phyloP scores from a whole-genome alignment of 345 rosid genomes.

The Jatropha curcas region DNA sequence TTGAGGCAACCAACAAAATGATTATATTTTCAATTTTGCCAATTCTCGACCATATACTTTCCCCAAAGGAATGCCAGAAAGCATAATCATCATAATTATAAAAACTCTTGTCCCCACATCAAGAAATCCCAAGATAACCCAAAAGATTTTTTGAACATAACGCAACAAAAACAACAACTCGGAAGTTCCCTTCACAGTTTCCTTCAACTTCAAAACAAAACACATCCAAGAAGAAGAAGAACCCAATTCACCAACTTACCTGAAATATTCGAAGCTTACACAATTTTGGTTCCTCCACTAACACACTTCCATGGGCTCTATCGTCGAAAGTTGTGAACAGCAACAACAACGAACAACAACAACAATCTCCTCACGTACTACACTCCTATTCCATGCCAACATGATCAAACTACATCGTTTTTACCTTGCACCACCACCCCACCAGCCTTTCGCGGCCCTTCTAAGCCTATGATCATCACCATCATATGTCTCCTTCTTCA shows the following conservation, averaged over 20 bases:
- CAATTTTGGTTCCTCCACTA: background rate
- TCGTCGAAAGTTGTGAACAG: slow-evolving; percentile 22
- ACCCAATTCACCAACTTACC: too few relatives aligned
- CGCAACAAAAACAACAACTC: background rate
- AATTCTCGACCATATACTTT: too few relatives aligned
- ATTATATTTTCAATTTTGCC: too few relatives aligned
- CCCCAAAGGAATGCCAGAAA: too few relatives aligned
- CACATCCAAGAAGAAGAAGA: slow-evolving; percentile 7
- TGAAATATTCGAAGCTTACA: too few relatives aligned
- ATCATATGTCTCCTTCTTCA: slow-evolving; percentile 19
- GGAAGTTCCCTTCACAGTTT: slow-evolving; percentile 20
- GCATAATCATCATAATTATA: background rate
- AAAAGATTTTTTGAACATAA: background rate
- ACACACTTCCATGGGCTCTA: slow-evolving; percentile 34
- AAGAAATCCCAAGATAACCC: too few relatives aligned
- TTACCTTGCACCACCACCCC: slow-evolving; percentile 16
- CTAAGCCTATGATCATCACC: slow-evolving; percentile 31
- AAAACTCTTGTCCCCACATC: background rate
- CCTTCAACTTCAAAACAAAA: slow-evolving; percentile 14
- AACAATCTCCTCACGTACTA: slow-evolving; percentile 22
- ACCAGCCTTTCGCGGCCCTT: background rate
- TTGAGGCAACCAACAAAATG: too few relatives aligned
- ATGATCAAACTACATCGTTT: slow-evolving; percentile 31
- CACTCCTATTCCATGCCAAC: slow-evolving; percentile 25
- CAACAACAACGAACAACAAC: slow-evolving; percentile 4